These are phyloP conservation scores for Penicillium sp. DNA, from an alignment of 2,329 filamentous ascomycete genomes.

Conservation along the genomic window DNA sequence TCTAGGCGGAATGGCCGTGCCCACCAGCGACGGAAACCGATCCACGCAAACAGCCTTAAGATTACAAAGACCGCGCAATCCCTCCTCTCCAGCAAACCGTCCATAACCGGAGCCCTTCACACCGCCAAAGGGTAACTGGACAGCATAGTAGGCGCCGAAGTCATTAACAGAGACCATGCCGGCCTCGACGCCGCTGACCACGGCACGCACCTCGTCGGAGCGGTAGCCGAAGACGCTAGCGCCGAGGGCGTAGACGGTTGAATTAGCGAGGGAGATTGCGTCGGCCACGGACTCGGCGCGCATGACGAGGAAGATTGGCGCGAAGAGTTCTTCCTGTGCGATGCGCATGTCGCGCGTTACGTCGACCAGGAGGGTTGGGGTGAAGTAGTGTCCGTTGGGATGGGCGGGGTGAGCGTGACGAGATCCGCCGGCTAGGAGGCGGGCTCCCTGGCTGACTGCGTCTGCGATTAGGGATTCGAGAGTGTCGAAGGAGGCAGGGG, in stretches of 20 bases:
- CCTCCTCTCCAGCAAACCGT: constrained; percentile 88
- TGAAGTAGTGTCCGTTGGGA: constrained; percentile 85
- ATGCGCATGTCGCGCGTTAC: constrained; percentile 85
- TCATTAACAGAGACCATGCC: constrained; percentile 97
- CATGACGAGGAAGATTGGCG: constrained; percentile 86
- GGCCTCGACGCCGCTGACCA: constrained; percentile 71
- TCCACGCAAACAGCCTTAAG: constrained; percentile 85
- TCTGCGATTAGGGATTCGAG: constrained; percentile 78
- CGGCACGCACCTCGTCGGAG: constrained; percentile 62
- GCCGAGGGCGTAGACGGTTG: constrained; percentile 82
- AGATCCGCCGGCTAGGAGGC: constrained; percentile 78
- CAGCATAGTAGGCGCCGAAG: constrained; percentile 90
- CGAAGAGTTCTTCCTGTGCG: constrained; percentile 90
- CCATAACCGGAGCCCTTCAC: constrained; percentile 90
- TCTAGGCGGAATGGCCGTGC: constrained; percentile 78
- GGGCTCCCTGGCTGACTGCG: constrained; percentile 77
- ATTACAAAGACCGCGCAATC: constrained; percentile 82
- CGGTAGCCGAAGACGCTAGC: constrained; percentile 82
- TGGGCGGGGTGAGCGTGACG: constrained; percentile 72
- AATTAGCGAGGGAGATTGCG: constrained; percentile 80
- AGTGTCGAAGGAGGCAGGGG: constrained; percentile 71
- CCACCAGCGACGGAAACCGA: constrained; percentile 58
- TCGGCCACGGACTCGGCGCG: constrained; percentile 67
- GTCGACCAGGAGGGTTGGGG: constrained; percentile 86
- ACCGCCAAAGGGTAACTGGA: constrained; percentile 92